Evolutionary conservation across 176 grass and related monocot species (phyloP).

Genomic region (Typha latifolia): DNA sequence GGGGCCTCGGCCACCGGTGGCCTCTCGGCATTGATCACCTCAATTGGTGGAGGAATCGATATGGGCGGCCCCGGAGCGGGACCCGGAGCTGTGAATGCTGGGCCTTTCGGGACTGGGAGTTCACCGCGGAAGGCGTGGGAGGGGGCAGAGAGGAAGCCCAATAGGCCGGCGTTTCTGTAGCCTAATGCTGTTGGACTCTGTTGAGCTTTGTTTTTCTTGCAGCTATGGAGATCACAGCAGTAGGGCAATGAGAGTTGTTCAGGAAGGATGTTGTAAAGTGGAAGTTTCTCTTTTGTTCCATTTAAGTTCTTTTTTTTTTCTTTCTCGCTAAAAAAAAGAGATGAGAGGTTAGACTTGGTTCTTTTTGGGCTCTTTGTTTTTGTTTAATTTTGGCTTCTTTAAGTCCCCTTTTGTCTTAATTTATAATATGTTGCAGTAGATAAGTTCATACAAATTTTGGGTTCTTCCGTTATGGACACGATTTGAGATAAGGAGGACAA

Average conservation of each 20-base stretch:
- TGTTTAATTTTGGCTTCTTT: background rate
- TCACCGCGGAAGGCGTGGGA: slow-evolving; percentile 1
- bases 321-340: background rate
- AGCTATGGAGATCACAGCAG: background rate
- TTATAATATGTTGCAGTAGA: too few relatives aligned
- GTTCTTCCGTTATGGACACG: too few relatives aligned
- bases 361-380: background rate
- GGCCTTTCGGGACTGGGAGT: slow-evolving; percentile 9
- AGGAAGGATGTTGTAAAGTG: background rate
- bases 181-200: background rate
- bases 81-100: slow-evolving; percentile 9
- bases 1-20: slow-evolving; percentile 33
- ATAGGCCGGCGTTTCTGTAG: slow-evolving; percentile 41
- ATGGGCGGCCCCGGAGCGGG: slow-evolving; percentile 25
- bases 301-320: background rate
- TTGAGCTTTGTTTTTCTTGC: background rate
- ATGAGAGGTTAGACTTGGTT: background rate
- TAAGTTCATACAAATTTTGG: too few relatives aligned
- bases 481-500: too few relatives aligned
- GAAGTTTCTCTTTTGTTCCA: background rate
- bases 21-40: slow-evolving; percentile 45
- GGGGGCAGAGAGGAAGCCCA: slow-evolving; percentile 37
- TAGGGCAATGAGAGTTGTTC: background rate
- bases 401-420: background rate
- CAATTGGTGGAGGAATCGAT: slow-evolving; percentile 50